Base-by-base conservation (phyloP, 345 rosid species). In the Eucalyptus victrix region DNA sequence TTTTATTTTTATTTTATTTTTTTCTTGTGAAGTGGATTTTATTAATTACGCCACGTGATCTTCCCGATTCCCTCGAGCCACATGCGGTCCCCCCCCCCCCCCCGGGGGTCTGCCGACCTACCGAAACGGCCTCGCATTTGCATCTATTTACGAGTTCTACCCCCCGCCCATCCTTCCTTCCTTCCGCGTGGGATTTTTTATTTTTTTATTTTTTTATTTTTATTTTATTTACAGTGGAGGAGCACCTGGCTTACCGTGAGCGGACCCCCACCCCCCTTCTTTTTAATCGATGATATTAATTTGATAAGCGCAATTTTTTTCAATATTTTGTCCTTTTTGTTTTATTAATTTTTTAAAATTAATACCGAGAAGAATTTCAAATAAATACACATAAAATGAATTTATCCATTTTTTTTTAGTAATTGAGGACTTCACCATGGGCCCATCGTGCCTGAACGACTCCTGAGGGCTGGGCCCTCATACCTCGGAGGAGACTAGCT, bases 351-450 rank as follows among this genome's bases (percentile, higher is more conserved):
- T 8, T 23, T 56, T 54, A 4, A 56, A 23, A 23, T 21, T 54
- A 23, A 56, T 2, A 10, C 12, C 6, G 3, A 2, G 6, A 56
- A 56, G 1, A 56, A 56, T 2, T 1, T 56, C 12, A 45, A 45
- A 45, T 45, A 11, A 1, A 44, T 44, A 1, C 10, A 44, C 47
- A 44, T 44, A 0, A 0, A 44, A 45, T 45, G 47, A 45, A 45
- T 45, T 45, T 45, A 9, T 45, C 47, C 42, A 42, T 40, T 40
- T 40, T 37, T 37, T 40, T 40, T 40, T 40, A 40, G 40, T 40
- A 40, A 40, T 40, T 40, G 40, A 40, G 40, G 40, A 40, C 40
- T 40, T 40, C 40, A 40, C 40, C 40, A 40, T 40, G 40, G 40
- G 1, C 40, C 40, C 4, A 4, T 34, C 5, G 5, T 40, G 40